Evolutionary conservation across 73 alveolate species (phyloP), one percentile per base, ranked within the genome.

Genomic region (Symbiodinium pilosum): DNA sequence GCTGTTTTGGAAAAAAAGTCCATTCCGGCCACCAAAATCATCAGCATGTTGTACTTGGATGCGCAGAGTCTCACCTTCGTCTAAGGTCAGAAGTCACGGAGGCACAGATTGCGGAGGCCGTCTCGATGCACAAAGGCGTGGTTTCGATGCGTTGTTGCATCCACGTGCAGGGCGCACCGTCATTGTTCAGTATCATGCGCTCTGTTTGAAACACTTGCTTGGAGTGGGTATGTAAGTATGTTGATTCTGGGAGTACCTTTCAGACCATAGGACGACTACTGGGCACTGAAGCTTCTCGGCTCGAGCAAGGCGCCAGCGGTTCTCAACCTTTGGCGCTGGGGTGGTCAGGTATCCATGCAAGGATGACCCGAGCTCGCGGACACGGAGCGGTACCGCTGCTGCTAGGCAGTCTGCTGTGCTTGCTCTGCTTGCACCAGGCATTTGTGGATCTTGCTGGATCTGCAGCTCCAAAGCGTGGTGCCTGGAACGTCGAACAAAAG

Each of bases 111-210:
- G 97, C 97, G 0, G 97, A 91, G 38, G 97, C 97, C 3, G 68
- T 91, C 81, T 43, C 97, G 77, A 38, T 91, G 97, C 97, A 91
- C 97, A 91, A 91, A 91, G 97, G 97, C 68, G 39, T 38, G 12
- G 24, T 38, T 9, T 64, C 41, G 59, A 6, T 47, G 6, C 59
- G n/a, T n/a, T n/a, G n/a, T n/a, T n/a, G n/a, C n/a, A n/a, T n/a
- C n/a, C n/a, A n/a, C n/a, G n/a, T n/a, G n/a, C n/a, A n/a, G n/a
- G n/a, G n/a, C n/a, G n/a, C n/a, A n/a, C n/a, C n/a, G n/a, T n/a
- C n/a, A n/a, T n/a, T n/a, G n/a, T n/a, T n/a, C n/a, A n/a, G n/a
- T n/a, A n/a, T n/a, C n/a, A n/a, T n/a, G n/a, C n/a, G n/a, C n/a
- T n/a, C n/a, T n/a, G n/a, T n/a, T n/a, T 12, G 73, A n/a, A n/a